Evolutionary conservation across 2,329 filamentous ascomycete genomes (phyloP).

Genomic region (Pochonia chlamydosporia): DNA sequence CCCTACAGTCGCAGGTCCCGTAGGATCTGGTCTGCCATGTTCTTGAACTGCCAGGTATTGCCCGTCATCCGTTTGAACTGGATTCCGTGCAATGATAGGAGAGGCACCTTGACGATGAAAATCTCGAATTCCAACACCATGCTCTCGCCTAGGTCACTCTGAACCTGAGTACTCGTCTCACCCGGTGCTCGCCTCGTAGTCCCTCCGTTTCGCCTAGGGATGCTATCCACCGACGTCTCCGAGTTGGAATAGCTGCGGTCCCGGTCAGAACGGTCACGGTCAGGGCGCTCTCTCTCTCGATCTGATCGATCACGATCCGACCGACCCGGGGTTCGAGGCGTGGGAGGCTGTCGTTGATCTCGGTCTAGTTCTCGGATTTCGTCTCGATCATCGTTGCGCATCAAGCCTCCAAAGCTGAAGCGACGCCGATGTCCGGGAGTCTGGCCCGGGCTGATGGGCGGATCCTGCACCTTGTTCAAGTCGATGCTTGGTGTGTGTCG

Average conservation of each 20-base stretch:
- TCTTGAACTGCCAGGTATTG: constrained; percentile 98
- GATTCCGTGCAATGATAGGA: constrained; percentile 88
- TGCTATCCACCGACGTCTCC: constrained; percentile 76
- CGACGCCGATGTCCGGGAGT: constrained; percentile 62
- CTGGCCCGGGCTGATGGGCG: constrained; percentile 51
- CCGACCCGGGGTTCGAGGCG: constrained; percentile 38
- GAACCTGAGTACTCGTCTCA: constrained; percentile 87
- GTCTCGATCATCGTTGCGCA: constrained; percentile 55
- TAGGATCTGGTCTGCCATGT: constrained; percentile 94
- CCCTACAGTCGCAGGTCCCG: constrained; percentile 74
- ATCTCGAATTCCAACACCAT: constrained; percentile 91
- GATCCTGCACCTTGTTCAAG: constrained; percentile 65
- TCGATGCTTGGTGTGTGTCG: constrained; percentile 86
- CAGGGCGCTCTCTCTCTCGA: constrained; percentile 25
- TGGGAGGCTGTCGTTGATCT: constrained; percentile 29
- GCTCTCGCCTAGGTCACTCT: constrained; percentile 79
- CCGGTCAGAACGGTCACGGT: constrained; percentile 27
- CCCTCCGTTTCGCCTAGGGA: constrained; percentile 45
- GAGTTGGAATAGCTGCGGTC: constrained; percentile 80
- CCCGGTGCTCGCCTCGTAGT: constrained; percentile 59
- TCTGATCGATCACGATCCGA: constrained; percentile 21
- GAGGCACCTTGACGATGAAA: constrained; percentile 92
- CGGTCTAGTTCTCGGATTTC: constrained; percentile 57
- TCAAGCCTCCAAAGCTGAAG: constrained; percentile 74
- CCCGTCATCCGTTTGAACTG: constrained; percentile 97